Evolutionary conservation across 176 grass and related monocot genomes (phyloP).

Genomic region (Raddia guianensis): DNA sequence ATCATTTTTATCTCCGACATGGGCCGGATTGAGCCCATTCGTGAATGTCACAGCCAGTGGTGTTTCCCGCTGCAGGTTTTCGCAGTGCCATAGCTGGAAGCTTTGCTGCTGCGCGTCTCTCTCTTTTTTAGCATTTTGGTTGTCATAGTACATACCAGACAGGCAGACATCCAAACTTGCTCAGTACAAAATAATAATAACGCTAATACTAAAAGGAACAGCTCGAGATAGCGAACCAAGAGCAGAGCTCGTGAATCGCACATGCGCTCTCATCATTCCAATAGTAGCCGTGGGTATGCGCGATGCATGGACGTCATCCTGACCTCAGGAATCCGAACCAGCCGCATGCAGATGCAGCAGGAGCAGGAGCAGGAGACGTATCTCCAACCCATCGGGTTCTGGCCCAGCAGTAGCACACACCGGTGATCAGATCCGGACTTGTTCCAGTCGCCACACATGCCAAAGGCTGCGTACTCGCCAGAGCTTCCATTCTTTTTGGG

Average conservation of each 20-base stretch:
- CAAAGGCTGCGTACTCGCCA: conserved; percentile 7
- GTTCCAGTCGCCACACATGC: background rate
- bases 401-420: background rate
- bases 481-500: conserved; percentile 35
- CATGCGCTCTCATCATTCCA: background rate
- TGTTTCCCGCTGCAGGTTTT: background rate
- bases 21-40: background rate
- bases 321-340: background rate
- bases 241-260: background rate
- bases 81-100: background rate
- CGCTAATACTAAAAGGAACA: background rate
- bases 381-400: background rate
- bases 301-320: background rate
- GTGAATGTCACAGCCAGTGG: background rate
- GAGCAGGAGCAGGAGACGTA: background rate
- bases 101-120: background rate
- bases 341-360: background rate
- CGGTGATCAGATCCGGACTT: background rate
- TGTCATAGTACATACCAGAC: background rate
- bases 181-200: background rate
- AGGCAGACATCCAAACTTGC: background rate
- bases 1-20: background rate
- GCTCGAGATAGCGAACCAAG: background rate
- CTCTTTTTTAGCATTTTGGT: no score
- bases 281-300: background rate